Evolutionary conservation across 169 alveolate species (phyloP).

Genomic region (Plasmodium vivax): DNA sequence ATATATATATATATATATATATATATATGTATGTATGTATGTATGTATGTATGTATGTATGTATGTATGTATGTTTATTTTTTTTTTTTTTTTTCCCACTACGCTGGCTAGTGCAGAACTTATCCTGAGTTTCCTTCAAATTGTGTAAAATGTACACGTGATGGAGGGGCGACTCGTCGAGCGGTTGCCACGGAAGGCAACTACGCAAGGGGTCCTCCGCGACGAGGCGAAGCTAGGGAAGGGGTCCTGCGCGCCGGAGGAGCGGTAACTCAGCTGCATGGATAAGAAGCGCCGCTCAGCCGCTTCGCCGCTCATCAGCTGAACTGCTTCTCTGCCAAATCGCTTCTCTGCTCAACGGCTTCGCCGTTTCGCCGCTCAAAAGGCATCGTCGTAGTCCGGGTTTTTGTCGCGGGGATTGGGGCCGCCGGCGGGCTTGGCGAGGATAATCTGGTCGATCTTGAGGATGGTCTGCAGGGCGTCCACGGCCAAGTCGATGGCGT

Average conservation of each 20-base stretch:
- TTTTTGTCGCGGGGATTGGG: constrained; percentile 93
- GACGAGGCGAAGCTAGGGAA: background rate
- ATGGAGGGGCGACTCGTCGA: background rate
- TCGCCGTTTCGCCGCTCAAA: background rate
- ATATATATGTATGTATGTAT: background rate
- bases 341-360: background rate
- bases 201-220: background rate
- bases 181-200: background rate
- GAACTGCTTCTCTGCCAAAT: background rate
- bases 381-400: constrained; percentile 80
- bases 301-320: too few relatives aligned
- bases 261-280: background rate
- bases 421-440: constrained; percentile 99
- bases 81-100: constrained; percentile 7
- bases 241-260: background rate
- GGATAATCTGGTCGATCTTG: constrained; percentile 97
- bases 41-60: background rate
- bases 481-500: constrained; percentile 96
- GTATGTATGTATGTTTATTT: too few relatives aligned
- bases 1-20: too few relatives aligned
- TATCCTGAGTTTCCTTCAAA: background rate
- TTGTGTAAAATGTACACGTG: background rate
- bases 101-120: background rate
- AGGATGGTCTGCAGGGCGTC: constrained; percentile 98
- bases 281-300: background rate